Evolutionary conservation across 2,329 filamentous ascomycete species (phyloP).

Genomic region (Cryoendolithus antarcticus): DNA sequence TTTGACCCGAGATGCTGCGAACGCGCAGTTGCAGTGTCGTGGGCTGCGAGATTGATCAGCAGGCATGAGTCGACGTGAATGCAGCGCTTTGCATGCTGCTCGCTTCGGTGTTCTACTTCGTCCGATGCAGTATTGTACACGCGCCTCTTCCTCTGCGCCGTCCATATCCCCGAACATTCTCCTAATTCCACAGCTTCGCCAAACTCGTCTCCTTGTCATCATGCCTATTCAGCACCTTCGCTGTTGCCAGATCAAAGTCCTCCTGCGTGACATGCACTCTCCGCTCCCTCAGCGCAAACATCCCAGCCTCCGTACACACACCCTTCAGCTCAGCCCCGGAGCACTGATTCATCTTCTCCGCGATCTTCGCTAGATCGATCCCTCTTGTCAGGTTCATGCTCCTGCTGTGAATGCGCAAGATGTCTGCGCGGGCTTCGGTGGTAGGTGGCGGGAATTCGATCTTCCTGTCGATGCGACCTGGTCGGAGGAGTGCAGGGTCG

Average conservation of each 20-base stretch:
- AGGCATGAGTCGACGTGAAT: no score
- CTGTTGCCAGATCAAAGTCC: constrained; percentile 95
- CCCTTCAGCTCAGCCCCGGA: constrained; percentile 96
- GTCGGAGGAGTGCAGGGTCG: constrained; percentile 80
- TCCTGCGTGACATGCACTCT: constrained; percentile 97
- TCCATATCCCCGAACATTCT: neutral
- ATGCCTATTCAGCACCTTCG: constrained; percentile 99
- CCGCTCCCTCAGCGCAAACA: constrained; percentile 92
- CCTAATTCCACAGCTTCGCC: constrained; percentile 71
- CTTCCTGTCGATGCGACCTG: constrained; percentile 91
- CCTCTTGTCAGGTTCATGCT: constrained; percentile 98
- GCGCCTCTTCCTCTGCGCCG: no score
- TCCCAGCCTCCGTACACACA: constrained; percentile 95
- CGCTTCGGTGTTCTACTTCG: no score
- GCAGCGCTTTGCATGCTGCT: no score
- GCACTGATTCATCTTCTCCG: constrained; percentile 99
- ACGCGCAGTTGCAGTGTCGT: no score
- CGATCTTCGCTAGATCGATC: constrained; percentile 96
- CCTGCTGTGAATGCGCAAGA: constrained; percentile 90
- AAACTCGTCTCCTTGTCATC: constrained; percentile 94
- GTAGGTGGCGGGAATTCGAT: constrained; percentile 97
- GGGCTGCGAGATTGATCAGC: no score
- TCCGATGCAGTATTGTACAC: no score
- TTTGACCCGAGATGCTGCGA: no score
- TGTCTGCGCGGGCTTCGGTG: constrained; percentile 91